These are phyloP conservation scores for Beta macrorhiza DNA, from an alignment of 179 eudicot species.

Conservation along the genomic window DNA sequence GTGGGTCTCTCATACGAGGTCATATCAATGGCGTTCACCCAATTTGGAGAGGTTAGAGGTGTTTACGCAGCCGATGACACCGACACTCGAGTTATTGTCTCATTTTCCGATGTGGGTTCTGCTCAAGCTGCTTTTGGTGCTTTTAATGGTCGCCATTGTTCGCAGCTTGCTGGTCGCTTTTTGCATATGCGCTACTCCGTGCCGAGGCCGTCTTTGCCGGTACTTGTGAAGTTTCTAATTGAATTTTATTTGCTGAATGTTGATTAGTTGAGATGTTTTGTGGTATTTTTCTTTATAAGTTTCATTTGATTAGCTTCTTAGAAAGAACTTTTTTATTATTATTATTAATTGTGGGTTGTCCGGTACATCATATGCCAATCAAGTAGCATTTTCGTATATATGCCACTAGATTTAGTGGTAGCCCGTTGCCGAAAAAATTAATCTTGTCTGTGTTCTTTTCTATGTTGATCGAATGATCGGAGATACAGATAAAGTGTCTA, in stretches of 20 bases:
- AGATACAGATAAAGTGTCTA: no score
- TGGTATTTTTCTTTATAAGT: no score
- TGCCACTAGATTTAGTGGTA: no score
- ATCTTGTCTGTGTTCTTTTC: no score
- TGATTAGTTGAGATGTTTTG: no score
- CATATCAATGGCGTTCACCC: slow-evolving; percentile 56
- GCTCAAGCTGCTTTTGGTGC: slow-evolving; percentile 65
- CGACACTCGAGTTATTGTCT: slow-evolving; percentile 78
- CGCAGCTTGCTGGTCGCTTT: slow-evolving; percentile 56
- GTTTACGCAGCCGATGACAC: slow-evolving; percentile 79
- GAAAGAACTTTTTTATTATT: no score
- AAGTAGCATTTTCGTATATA: no score
- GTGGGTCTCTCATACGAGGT: slow-evolving; percentile 68
- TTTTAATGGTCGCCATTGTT: slow-evolving; percentile 55
- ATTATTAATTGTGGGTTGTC: no score
- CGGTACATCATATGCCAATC: no score
- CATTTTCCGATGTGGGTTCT: slow-evolving; percentile 45
- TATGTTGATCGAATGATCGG: no score
- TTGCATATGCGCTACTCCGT: slow-evolving; percentile 83
- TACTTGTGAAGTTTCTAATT: neutral
- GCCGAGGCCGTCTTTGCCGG: slow-evolving; percentile 53
- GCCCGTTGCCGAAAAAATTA: no score
- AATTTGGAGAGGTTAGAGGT: slow-evolving; percentile 66
- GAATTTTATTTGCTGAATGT: neutral
- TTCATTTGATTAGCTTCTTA: no score